Evolutionary conservation across 2,329 filamentous ascomycete genomes (phyloP).

Genomic region (Sporothrix sp.): DNA sequence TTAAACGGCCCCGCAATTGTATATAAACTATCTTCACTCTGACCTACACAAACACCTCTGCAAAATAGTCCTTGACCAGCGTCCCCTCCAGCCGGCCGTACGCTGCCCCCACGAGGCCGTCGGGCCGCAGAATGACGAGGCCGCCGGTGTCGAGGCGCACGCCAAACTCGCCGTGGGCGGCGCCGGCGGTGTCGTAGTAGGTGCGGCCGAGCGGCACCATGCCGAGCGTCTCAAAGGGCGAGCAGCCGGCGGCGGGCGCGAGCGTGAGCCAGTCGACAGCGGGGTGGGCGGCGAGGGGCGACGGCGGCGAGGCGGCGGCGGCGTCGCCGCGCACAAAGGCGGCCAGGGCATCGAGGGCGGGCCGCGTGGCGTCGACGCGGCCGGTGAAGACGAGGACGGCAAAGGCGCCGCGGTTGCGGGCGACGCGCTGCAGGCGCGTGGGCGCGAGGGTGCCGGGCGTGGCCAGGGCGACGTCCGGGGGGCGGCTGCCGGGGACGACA

Average conservation of each 20-base stretch:
- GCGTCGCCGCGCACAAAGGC: conserved; percentile 5
- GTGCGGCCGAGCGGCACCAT: conserved; percentile 40
- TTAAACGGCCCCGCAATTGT: too few species aligned
- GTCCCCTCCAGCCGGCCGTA: conserved; percentile 12
- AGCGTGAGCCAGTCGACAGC: conserved; percentile 36
- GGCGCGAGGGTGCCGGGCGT: conserved; percentile 36
- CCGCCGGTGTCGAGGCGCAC: conserved; percentile 19
- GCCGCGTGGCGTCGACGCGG: conserved; percentile 13
- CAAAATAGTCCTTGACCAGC: conserved; percentile 17
- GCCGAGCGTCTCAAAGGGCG: conserved; percentile 35
- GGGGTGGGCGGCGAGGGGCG: conserved; percentile 19
- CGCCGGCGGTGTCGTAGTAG: conserved; percentile 36
- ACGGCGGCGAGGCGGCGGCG: neutral
- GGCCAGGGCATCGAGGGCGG: conserved; percentile 16
- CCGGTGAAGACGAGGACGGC: conserved; percentile 31
- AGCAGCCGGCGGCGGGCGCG: conserved; percentile 31
- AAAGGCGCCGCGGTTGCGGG: conserved; percentile 34
- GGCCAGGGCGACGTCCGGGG: conserved; percentile 35
- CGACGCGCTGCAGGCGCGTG: conserved; percentile 34
- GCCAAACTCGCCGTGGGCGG: conserved; percentile 21
- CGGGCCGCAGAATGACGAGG: conserved; percentile 22
- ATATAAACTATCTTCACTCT: too few species aligned
- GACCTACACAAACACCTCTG: conserved; percentile 6
- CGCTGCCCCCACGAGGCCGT: conserved; percentile 19
- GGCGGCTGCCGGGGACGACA: conserved; percentile 32